phyloP scores from a whole-genome alignment of 345 rosid genomes.

The Sonneratia caseolaris region DNA sequence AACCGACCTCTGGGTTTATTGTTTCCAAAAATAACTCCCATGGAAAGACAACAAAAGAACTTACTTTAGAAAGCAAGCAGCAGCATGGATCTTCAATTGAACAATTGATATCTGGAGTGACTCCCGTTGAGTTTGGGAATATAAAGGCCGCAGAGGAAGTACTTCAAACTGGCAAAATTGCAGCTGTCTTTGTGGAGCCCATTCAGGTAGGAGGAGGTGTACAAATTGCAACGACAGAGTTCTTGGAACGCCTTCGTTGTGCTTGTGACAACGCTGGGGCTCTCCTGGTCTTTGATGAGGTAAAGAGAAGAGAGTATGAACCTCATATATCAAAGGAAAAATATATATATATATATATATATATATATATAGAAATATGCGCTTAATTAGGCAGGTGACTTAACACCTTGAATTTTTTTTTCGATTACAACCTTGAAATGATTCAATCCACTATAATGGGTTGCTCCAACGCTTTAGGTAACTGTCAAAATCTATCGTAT shows the following conservation, averaged over 20 bases:
- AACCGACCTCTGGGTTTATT: constrained; percentile 53
- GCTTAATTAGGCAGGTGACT: background rate
- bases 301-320: constrained; percentile 6
- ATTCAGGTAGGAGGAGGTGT: constrained; percentile 96
- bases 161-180: constrained; percentile 46
- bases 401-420: too few species aligned
- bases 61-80: constrained; percentile 87
- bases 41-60: constrained; percentile 90
- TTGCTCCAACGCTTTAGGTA: background rate
- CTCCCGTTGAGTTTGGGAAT: constrained; percentile 74
- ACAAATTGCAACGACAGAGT: constrained; percentile 60
- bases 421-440: too few species aligned
- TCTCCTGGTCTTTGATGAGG: constrained; percentile 90
- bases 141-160: constrained; percentile 42
- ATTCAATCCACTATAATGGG: too few species aligned
- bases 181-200: constrained; percentile 95
- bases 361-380: background rate
- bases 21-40: constrained; percentile 72
- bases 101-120: constrained; percentile 94
- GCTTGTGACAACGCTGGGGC: constrained; percentile 76
- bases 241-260: constrained; percentile 50
- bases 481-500: background rate
- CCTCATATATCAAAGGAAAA: background rate
- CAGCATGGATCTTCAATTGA: constrained; percentile 78
- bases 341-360: too few species aligned